A percentile compares a stretch with the other conserved stretches of the same genome.
Evolutionary conservation across 768 basidiomycete genomes (phyloP).

Genomic region (Harrya chromipes): DNA sequence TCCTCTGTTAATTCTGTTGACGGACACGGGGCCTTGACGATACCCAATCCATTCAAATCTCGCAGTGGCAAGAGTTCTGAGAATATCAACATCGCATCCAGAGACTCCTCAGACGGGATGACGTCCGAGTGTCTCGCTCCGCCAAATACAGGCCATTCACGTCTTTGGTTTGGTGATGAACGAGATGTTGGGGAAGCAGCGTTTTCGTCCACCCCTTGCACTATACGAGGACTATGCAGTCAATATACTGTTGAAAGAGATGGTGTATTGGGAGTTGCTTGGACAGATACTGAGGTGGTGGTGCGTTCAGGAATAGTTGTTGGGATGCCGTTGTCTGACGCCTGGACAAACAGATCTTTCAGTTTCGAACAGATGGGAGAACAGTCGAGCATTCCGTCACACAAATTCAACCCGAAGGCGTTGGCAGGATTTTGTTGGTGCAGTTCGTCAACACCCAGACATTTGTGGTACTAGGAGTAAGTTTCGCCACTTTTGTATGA

Average conservation of each 20-base stretch:
- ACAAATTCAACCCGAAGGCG: slow-evolving; percentile 16
- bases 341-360: slow-evolving; percentile 16
- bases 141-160: slow-evolving; percentile 21
- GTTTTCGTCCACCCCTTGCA: slow-evolving; percentile 13
- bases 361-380: slow-evolving; percentile 10
- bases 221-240: slow-evolving; percentile 17
- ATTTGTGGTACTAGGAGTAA: slow-evolving; percentile 25
- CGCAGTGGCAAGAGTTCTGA: slow-evolving; percentile 51
- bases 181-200: slow-evolving; percentile 14
- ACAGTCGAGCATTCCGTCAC: slow-evolving; percentile 1
- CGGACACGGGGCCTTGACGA: slow-evolving; percentile 34
- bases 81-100: slow-evolving; percentile 34
- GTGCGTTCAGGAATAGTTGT: slow-evolving; percentile 9
- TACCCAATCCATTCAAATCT: slow-evolving; percentile 66
- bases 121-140: slow-evolving; percentile 29
- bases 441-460: slow-evolving; percentile 22
- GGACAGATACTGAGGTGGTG: slow-evolving; percentile 41
- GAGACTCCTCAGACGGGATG: slow-evolving; percentile 19
- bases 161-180: slow-evolving; percentile 26
- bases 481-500: neutral
- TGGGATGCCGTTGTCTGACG: neutral
- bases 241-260: slow-evolving; percentile 23
- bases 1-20: slow-evolving; percentile 22
- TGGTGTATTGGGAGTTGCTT: slow-evolving; percentile 41
- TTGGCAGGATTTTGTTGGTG: slow-evolving; percentile 20